Evolutionary conservation across 345 rosid species (phyloP).

Genomic region (Cochlearia excelsa): DNA sequence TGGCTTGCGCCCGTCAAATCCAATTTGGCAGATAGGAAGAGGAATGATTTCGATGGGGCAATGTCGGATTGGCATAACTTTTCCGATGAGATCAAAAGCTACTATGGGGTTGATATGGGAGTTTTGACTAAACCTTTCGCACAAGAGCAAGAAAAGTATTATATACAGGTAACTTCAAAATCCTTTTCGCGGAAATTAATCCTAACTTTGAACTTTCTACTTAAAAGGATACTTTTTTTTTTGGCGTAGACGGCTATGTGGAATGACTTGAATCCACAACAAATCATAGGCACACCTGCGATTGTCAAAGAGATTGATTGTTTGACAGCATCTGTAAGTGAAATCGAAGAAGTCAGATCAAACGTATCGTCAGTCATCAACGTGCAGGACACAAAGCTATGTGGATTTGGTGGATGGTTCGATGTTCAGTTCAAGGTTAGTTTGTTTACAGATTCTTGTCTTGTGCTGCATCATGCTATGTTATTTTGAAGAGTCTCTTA

Average conservation of each 20-base stretch:
- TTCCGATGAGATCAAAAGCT: slow-evolving; percentile 53
- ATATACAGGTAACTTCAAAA: slow-evolving; percentile 56
- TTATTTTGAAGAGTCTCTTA: slow-evolving; percentile 13
- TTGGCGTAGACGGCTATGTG: slow-evolving; percentile 73
- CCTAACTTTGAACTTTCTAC: slow-evolving; percentile 1
- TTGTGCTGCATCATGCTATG: slow-evolving; percentile 15
- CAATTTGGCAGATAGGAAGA: slow-evolving; percentile 59
- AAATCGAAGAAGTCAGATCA: slow-evolving; percentile 64
- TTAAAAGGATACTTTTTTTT: background rate
- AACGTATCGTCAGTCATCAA: slow-evolving; percentile 51
- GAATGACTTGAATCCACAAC: slow-evolving; percentile 89
- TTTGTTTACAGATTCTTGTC: slow-evolving; percentile 9
- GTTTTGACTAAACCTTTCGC: slow-evolving; percentile 61
- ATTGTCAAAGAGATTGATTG: slow-evolving; percentile 84
- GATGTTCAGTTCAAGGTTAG: slow-evolving; percentile 95
- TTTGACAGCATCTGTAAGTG: slow-evolving; percentile 68
- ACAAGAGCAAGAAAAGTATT: slow-evolving; percentile 85
- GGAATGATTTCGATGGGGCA: slow-evolving; percentile 59
- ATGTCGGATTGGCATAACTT: slow-evolving; percentile 90
- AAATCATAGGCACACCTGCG: slow-evolving; percentile 74
- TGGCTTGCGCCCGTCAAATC: slow-evolving; percentile 93
- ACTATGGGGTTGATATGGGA: slow-evolving; percentile 86
- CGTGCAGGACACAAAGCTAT: slow-evolving; percentile 48
- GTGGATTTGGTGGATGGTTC: slow-evolving; percentile 95
- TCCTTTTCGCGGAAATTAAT: background rate